Percentiles rank a stretch among this genome's conserved stretches.
These are phyloP conservation scores for Calonectria fujianensis DNA, from an alignment of 2,329 filamentous ascomycete genomes.

Conservation along the genomic window DNA sequence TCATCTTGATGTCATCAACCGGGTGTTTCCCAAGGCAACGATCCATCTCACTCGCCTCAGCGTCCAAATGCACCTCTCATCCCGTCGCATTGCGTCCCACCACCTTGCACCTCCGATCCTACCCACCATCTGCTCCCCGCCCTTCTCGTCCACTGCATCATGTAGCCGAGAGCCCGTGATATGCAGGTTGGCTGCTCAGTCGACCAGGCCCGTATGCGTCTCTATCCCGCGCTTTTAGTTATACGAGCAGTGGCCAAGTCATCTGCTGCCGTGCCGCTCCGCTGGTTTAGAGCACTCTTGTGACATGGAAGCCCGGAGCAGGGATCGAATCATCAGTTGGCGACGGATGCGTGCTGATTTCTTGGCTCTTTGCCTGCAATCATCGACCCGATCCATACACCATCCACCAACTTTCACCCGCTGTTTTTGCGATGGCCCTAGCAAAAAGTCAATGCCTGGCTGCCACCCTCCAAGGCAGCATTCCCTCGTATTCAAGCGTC, in stretches of 20 bases:
- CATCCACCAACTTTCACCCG: conserved; percentile 15
- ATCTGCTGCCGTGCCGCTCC: conserved; percentile 12
- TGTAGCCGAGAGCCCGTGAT: conserved; percentile 36
- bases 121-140: conserved; percentile 20
- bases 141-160: conserved; percentile 27
- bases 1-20: conserved; percentile 31
- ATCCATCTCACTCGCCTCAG: conserved; percentile 11
- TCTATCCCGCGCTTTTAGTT: conserved; percentile 10
- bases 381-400: conserved; percentile 9
- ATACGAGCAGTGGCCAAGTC: conserved; percentile 20
- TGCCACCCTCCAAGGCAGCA: conserved; percentile 44
- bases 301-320: conserved; percentile 10
- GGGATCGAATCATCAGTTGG: conserved; percentile 12
- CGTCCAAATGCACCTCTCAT: conserved; percentile 2
- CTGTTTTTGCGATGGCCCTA: conserved; percentile 12
- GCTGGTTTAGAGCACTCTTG: conserved; percentile 1
- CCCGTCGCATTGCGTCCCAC: conserved; percentile 14
- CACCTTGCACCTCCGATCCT: background rate
- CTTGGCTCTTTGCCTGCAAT: conserved; percentile 1
- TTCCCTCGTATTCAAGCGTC: conserved; percentile 54
- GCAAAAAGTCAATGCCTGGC: conserved; percentile 39
- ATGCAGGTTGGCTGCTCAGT: conserved; percentile 29
- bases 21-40: conserved; percentile 19
- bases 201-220: conserved; percentile 20
- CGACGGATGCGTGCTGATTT: conserved; percentile 21